A percentile compares a stretch with the other conserved stretches of the same genome.
Evolutionary conservation across 1,139 yeast species (phyloP).

Genomic region (Suhomyces bolitotheri): DNA sequence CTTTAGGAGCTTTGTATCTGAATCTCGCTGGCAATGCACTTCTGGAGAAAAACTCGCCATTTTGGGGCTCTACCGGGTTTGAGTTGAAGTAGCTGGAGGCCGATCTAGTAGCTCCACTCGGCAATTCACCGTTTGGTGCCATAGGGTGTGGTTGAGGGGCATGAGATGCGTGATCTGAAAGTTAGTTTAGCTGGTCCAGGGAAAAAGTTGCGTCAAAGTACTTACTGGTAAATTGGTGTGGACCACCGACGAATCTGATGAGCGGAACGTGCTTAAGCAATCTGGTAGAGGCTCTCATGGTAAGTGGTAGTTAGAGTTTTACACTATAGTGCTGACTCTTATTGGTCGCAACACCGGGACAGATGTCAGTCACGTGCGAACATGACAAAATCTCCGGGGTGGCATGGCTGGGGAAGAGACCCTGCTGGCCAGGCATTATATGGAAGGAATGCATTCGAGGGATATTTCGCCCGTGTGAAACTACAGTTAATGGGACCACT

Average conservation of each 20-base stretch:
- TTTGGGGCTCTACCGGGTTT: constrained; percentile 41
- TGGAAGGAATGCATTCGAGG: too few relatives aligned
- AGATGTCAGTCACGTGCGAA: too few relatives aligned
- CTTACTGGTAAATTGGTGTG: constrained; percentile 52
- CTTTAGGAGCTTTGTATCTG: constrained; percentile 62
- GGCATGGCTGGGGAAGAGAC: too few relatives aligned
- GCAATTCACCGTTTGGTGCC: constrained; percentile 53
- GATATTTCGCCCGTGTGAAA: too few relatives aligned
- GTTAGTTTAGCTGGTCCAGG: constrained; percentile 21
- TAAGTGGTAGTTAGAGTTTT: constrained; percentile 1
- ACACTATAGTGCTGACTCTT: constrained; percentile 1
- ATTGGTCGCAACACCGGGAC: constrained; percentile 6
- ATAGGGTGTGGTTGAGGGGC: constrained; percentile 45
- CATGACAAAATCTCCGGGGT: too few relatives aligned
- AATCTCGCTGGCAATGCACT: constrained; percentile 69
- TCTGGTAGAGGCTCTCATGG: constrained; percentile 33
- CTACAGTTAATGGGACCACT: too few relatives aligned
- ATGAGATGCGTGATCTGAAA: constrained; percentile 24
- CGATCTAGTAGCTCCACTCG: constrained; percentile 27
- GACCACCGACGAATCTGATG: constrained; percentile 64
- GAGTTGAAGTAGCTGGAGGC: constrained; percentile 25
- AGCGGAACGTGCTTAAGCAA: constrained; percentile 51
- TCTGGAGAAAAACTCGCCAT: constrained; percentile 58
- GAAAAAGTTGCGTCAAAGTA: background rate
- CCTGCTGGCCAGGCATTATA: too few relatives aligned